A percentile compares a stretch with the other conserved stretches of the same genome.
Evolutionary conservation across 2,329 filamentous ascomycete genomes (phyloP).

Genomic region (Sporothrix sp.): DNA sequence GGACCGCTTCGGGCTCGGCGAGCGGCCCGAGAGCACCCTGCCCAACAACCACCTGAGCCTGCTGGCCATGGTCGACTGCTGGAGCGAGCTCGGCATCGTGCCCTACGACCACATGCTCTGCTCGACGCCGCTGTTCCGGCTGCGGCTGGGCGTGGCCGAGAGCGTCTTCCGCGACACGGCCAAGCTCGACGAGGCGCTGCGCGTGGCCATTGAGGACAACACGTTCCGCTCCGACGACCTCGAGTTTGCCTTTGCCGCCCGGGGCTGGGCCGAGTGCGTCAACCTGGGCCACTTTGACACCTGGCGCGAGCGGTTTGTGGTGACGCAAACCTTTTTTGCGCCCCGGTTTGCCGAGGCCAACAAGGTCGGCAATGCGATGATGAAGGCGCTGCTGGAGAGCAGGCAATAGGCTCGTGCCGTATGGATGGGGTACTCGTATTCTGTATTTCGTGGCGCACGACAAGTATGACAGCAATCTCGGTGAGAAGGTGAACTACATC

Average conservation of each 20-base stretch:
- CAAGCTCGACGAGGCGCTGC: slow-evolving; percentile 73
- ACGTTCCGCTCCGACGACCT: slow-evolving; percentile 92
- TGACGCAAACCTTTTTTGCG: slow-evolving; percentile 84
- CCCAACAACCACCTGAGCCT: slow-evolving; percentile 92
- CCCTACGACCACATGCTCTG: slow-evolving; percentile 99
- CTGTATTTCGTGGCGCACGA: not conserved
- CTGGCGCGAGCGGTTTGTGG: slow-evolving; percentile 83
- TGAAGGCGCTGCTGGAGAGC: slow-evolving; percentile 85
- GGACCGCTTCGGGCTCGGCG: slow-evolving; percentile 78
- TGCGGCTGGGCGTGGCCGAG: slow-evolving; percentile 96
- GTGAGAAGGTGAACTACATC: too few relatives aligned
- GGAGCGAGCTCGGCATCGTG: slow-evolving; percentile 85
- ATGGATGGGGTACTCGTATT: not conserved
- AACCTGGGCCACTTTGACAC: slow-evolving; percentile 84
- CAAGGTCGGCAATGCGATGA: slow-evolving; percentile 89
- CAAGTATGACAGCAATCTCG: too few relatives aligned
- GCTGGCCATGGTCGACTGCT: slow-evolving; percentile 96
- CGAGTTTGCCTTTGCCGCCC: slow-evolving; percentile 93
- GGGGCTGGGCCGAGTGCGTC: slow-evolving; percentile 93
- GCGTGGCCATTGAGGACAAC: slow-evolving; percentile 78
- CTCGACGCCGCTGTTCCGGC: slow-evolving; percentile 90
- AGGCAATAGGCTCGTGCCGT: not conserved
- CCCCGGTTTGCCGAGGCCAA: slow-evolving; percentile 82
- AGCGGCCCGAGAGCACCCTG: slow-evolving; percentile 39
- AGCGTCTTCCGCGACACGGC: slow-evolving; percentile 79